Conservation (phyloP, 2,329 filamentous ascomycete species). For the Xylogone sp. region DNA sequence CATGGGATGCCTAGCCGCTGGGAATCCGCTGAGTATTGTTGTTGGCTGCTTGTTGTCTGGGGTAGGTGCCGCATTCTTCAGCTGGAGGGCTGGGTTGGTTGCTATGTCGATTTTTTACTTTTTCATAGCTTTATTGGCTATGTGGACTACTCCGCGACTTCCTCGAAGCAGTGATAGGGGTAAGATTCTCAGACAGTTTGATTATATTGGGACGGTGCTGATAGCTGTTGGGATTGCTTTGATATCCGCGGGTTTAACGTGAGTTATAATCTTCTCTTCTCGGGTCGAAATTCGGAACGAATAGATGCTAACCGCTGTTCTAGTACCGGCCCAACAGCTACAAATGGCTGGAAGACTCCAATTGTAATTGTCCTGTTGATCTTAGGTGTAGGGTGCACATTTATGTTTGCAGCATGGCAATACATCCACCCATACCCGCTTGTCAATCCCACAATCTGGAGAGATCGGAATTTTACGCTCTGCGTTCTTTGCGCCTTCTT, state of each 20-base stretch:
- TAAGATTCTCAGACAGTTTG: constrained; percentile 13
- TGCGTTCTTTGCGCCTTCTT: constrained; percentile 44
- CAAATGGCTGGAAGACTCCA: constrained; percentile 55
- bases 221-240: constrained; percentile 16
- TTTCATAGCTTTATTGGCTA: constrained; percentile 50
- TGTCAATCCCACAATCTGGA: constrained; percentile 53
- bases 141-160: constrained; percentile 59
- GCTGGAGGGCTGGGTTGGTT: constrained; percentile 61
- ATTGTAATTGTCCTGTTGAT: constrained; percentile 61
- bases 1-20: constrained; percentile 55
- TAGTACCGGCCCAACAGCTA: constrained; percentile 31
- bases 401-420: constrained; percentile 61
- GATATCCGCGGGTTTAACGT: constrained; percentile 21
- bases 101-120: constrained; percentile 61
- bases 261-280: constrained; percentile 4
- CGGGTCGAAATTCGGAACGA: too few relatives aligned
- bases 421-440: constrained; percentile 44
- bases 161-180: constrained; percentile 30
- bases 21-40: constrained; percentile 37
- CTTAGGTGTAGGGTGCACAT: constrained; percentile 52
- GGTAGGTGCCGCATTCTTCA: constrained; percentile 55
- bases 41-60: constrained; percentile 55
- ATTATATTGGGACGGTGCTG: constrained; percentile 20
- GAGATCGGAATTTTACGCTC: constrained; percentile 61
- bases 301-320: constrained; percentile 3